Evolutionary conservation across 352 stramenopile genomes (phyloP), one percentile per base, ranked within the genome.

Genomic region (Globisporangium acanthophoron): DNA sequence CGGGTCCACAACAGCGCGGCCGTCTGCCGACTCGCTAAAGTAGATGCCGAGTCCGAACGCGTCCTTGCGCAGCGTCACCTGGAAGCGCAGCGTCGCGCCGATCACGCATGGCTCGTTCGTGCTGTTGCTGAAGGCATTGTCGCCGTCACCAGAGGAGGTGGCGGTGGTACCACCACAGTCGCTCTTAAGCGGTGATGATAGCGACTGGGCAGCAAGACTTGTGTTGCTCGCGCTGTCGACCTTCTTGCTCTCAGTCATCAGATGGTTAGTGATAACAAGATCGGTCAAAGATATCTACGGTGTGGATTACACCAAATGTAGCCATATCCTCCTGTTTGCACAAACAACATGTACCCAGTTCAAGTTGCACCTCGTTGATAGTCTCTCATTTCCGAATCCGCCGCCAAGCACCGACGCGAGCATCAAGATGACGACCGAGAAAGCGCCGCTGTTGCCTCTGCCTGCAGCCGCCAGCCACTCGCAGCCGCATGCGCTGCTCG

Each of bases 31-130:
- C 0, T 68, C 56, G 7, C 60, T 66, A 58, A 91, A 91, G 64
- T 91, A 91, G 54, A 91, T 89, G 20, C 81, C 81, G 20, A 91
- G 73, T 16, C 81, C 81, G 39, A 74, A 88, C n/a, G 67, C 58
- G 45, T 67, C 76, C 46, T 90, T 92, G 52, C 60, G 18, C 39
- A 92, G 67, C 55, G 56, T 54, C 13, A 85, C 81, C 4, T 76
- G 69, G 66, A 87, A 88, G 48, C 31, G 48, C 37, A 41, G 12
- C 37, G 37, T 16, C 9, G 37, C 37, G 37, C 37, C 37, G 37
- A 41, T 15, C 37, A 41, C 37, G 37, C 37, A 11, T 1, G 37
- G 37, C 37, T 41, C 37, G 37, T 0, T 27, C 24, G 24, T 5
- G 37, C 37, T 41, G 37, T 41, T 35, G 31, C 24, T 27, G 24